Conservation (phyloP, 768 basidiomycete genomes). For the Kockovaella imperatae region DNA sequence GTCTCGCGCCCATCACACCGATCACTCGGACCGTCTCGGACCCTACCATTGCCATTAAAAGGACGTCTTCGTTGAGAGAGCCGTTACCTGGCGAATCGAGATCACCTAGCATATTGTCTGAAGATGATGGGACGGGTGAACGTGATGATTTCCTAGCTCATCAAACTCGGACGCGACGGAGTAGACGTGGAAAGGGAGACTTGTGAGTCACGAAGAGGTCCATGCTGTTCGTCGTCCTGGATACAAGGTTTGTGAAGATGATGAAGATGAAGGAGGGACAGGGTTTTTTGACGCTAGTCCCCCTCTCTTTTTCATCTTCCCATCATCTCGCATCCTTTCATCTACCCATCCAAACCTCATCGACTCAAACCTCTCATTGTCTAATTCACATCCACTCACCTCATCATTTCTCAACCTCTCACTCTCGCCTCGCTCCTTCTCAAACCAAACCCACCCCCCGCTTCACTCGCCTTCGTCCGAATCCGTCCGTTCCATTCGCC, state of each 20-base stretch:
- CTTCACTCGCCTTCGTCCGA: no score
- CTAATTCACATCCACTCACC: no score
- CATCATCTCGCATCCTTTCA: no score
- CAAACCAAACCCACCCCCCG: no score
- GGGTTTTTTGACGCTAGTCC: no score
- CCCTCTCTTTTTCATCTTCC: no score
- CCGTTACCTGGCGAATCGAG: slow-evolving; percentile 8
- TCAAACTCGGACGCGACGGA: slow-evolving; percentile 12
- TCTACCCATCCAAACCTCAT: no score
- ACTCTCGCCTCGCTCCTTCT: no score
- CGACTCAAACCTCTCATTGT: no score
- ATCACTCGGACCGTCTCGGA: slow-evolving; percentile 1
- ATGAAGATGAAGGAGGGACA: slow-evolving; percentile 10
- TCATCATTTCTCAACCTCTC: no score
- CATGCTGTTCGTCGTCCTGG: not conserved
- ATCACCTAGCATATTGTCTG: slow-evolving; percentile 4
- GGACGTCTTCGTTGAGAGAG: slow-evolving; percentile 8
- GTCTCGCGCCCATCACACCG: not conserved
- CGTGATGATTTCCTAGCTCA: slow-evolving; percentile 26
- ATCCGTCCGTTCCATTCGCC: no score
- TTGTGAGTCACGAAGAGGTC: slow-evolving; percentile 4
- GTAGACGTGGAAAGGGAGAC: slow-evolving; percentile 1
- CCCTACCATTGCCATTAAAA: slow-evolving; percentile 2
- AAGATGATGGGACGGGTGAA: slow-evolving; percentile 3
- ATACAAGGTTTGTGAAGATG: not conserved